Evolutionary conservation across 2,329 filamentous ascomycete species (phyloP), one percentile per base, ranked within the genome.

Genomic region (Neodidymelliopsis sp.): DNA sequence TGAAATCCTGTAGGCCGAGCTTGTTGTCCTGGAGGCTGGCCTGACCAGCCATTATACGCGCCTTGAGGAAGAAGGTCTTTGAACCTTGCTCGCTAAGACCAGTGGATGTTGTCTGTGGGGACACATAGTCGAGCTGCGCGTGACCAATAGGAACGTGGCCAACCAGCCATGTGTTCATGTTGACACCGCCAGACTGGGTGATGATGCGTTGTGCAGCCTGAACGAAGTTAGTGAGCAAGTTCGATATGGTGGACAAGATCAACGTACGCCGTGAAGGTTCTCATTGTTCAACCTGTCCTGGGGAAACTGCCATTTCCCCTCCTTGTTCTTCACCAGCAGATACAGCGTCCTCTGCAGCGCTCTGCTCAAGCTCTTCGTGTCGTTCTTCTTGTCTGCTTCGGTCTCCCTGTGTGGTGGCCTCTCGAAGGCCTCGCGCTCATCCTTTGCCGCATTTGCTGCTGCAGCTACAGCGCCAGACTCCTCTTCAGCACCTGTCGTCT

Each of bases 131-230:
- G 53, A 77, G 77, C 59, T 89, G 80, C 66, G 89, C 77, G 75
- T 97, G 89, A 19, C 92, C 93, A 49, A 97, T 83, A 9, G 94
- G 94, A 49, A 89, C 88, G 64, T 91, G 91, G 53, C 91, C 93
- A 40, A 99, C 89, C 62, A 97, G 84, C 92, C 94, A 99, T 45
- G 91, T 97, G 79, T 97, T 97, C 92, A 99, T 97, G 81, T 99
- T 95, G 53, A 89, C 77, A 49, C 94, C 94, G 8, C 88, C 91
- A 3, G 90, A 80, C 64, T 90, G 81, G 41, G 87, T 80, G 18
- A 97, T 80, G 44, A 91, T 85, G 52, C 91, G 84, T 69, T 91
- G 84, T 27, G 93, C 91, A 33, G 90, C 87, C 94, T 99, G 63
- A 7, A n/a, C 36, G 60, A 47, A 27, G 46, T 67, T 49, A 67